Percentiles rank a stretch among this genome's conserved stretches.
phyloP scores from a whole-genome alignment of 139 green algal genomes.

The Chlamydomonas sp. region DNA sequence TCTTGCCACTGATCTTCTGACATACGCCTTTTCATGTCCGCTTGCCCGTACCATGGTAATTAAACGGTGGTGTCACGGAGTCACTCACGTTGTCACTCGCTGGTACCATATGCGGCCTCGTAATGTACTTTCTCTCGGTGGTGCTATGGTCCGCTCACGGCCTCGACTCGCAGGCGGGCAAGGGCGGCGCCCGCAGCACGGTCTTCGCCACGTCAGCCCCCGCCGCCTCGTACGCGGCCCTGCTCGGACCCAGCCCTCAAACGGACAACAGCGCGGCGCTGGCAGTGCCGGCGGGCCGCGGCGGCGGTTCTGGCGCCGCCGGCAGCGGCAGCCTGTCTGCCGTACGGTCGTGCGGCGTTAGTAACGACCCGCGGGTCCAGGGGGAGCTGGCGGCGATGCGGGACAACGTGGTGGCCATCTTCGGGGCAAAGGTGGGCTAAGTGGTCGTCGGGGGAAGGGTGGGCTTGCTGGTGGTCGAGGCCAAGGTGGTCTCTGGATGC shows the following conservation, averaged over 20 bases:
- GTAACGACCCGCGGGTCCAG: neutral
- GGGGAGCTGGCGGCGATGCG: slow-evolving; percentile 45
- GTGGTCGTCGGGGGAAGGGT: too few species aligned
- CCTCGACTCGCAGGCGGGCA: slow-evolving; percentile 21
- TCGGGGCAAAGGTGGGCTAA: slow-evolving; percentile 66
- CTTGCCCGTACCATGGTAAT: too few species aligned
- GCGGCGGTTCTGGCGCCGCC: neutral
- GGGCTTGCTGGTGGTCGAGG: too few species aligned
- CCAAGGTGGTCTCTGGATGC: too few species aligned
- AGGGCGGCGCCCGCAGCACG: slow-evolving; percentile 52
- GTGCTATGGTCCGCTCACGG: too few species aligned
- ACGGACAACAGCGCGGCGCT: neutral
- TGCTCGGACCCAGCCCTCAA: too few species aligned
- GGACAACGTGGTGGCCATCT: slow-evolving; percentile 85
- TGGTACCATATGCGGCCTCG: too few species aligned
- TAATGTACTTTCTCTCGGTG: too few species aligned
- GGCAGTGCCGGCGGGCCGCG: neutral
- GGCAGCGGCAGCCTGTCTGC: neutral
- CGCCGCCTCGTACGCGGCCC: neutral
- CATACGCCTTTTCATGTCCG: too few species aligned
- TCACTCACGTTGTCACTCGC: too few species aligned
- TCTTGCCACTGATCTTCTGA: too few species aligned
- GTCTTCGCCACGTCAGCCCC: slow-evolving; percentile 74
- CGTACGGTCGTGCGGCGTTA: neutral
- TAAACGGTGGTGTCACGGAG: too few species aligned